Conservation (phyloP, 176 grass and related monocot genomes). For the Juncus effusus region DNA sequence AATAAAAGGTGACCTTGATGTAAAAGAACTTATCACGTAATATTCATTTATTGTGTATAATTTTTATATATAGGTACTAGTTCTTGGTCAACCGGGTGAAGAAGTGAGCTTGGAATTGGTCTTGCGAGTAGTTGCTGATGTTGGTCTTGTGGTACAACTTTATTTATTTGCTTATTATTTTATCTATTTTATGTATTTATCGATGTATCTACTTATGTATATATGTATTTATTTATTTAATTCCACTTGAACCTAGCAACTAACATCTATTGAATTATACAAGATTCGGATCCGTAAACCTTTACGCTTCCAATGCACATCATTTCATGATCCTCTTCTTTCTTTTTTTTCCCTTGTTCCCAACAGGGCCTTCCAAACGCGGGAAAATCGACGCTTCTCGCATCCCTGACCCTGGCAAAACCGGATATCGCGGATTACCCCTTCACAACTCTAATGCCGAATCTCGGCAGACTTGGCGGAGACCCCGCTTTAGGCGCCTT, state of each 20-base stretch:
- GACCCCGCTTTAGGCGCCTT: constrained; percentile 78
- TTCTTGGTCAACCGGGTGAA: constrained; percentile 81
- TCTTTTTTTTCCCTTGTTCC: not conserved
- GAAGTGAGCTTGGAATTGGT: constrained; percentile 86
- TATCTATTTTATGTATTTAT: not conserved
- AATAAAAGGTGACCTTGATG: too few relatives aligned
- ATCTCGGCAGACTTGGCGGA: constrained; percentile 91
- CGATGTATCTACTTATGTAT: too few relatives aligned
- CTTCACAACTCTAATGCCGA: constrained; percentile 95
- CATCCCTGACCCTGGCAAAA: constrained; percentile 85
- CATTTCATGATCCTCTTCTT: constrained; percentile 5
- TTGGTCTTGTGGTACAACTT: constrained; percentile 82
- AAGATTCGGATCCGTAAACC: not conserved
- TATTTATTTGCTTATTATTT: not conserved
- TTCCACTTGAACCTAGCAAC: constrained; percentile 1
- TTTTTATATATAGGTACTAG: constrained; percentile 55
- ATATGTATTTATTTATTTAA: not conserved
- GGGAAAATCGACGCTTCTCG: constrained; percentile 96
- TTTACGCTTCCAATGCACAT: not conserved
- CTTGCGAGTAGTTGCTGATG: constrained; percentile 95
- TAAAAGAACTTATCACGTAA: too few relatives aligned
- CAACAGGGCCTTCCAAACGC: constrained; percentile 96
- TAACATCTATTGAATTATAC: too few relatives aligned
- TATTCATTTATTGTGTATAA: too few relatives aligned
- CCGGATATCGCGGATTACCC: constrained; percentile 96